Evolutionary conservation across 805 yeast genomes (phyloP), one percentile per base, ranked within the genome.

Genomic region (Sugiyamaella floridensis): DNA sequence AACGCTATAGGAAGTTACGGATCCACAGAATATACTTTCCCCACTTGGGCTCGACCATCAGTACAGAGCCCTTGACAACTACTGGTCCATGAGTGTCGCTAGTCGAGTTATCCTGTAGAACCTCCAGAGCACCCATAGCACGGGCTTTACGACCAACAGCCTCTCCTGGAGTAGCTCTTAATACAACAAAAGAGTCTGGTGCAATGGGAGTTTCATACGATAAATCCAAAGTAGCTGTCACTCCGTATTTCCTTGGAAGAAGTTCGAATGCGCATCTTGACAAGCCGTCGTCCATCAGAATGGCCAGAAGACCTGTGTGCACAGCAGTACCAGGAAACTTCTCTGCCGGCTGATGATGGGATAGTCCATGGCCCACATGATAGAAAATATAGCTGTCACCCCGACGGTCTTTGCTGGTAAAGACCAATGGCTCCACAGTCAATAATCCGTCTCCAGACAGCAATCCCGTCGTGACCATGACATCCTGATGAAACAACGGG

Each of bases 41-140:
- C 96, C 96, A 89, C 60, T 75, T 82, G 2, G 97, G 97, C 63
- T 89, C 95, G 1, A 89, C 93, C 55, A 89, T 72, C 1, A 86
- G 70, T 66, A 95, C 86, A 32, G 70, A 71, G 0, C 89, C 89
- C 14, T 73, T 69, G 0, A 92, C 95, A 48, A 82, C 69, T 9
- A 66, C 67, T 5, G 62, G 57, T 40, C 62, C 68, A 22, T 58
- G 60, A 19, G 53, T 60, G 6, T 45, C 47, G 15, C 48, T 7
- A 2, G 57, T 45, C 1, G 50, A 22, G 19, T 37, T 44, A 15
- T 20, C 56, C 56, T 61, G 56, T 43, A 55, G 83, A 62, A 0
- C 85, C 77, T 56, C 76, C 76, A 43, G 82, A 64, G 41, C 61
- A 1, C 97, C 96, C 29, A 77, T 73, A 42, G 87, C 85, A 2